Evolutionary conservation across 1,139 yeast genomes (phyloP).

Genomic region (Kluyveromyces sp.): DNA sequence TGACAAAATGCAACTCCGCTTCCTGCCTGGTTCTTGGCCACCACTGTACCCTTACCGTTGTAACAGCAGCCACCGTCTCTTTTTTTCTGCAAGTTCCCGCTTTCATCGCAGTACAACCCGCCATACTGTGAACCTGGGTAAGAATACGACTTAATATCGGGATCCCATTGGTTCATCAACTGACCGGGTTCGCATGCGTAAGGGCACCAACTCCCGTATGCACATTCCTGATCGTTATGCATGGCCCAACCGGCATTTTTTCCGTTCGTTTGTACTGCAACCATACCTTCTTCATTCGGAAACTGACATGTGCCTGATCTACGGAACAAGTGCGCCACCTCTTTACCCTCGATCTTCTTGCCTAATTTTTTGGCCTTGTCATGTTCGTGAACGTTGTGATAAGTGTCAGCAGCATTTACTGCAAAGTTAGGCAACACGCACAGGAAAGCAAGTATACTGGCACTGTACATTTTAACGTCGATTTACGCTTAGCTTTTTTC

Average conservation of each 20-base stretch:
- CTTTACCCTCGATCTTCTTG: conserved; percentile 22
- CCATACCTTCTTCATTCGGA: conserved; percentile 60
- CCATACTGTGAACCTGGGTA: conserved; percentile 75
- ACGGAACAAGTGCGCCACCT: conserved; percentile 22
- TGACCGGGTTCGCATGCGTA: conserved; percentile 86
- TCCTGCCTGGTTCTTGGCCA: conserved; percentile 48
- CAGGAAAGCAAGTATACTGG: neutral
- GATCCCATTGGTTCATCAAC: conserved; percentile 74
- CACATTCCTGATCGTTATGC: conserved; percentile 68
- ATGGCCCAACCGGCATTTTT: conserved; percentile 83
- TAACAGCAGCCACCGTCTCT: conserved; percentile 56
- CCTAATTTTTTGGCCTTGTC: conserved; percentile 14
- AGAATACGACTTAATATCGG: conserved; percentile 48
- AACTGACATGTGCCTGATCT: conserved; percentile 48
- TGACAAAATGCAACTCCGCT: conserved; percentile 75
- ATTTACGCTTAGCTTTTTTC: neutral
- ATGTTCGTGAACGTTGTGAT: conserved; percentile 17
- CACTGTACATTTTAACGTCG: neutral
- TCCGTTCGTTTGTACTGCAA: conserved; percentile 52
- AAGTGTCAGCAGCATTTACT: neutral
- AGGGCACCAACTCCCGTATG: conserved; percentile 73
- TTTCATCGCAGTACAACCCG: conserved; percentile 66
- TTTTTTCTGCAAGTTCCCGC: conserved; percentile 60
- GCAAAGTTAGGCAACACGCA: neutral
- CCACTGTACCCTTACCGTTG: conserved; percentile 68